phyloP scores from a whole-genome alignment of 164 flowering plant genomes.

The Kalanchoe fedtschenkoi region DNA sequence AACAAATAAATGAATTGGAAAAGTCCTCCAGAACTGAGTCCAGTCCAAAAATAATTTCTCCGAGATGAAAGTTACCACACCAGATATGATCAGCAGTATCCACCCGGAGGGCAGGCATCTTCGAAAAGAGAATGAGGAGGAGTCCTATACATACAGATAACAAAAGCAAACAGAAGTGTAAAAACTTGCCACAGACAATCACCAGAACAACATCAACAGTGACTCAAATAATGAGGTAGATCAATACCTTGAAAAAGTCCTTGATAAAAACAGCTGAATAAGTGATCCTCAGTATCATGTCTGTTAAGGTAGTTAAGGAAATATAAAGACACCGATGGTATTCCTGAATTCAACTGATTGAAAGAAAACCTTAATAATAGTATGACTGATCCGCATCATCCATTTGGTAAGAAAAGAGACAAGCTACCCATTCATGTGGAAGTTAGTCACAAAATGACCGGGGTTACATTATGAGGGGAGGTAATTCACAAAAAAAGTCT shows the following conservation, averaged over 20 bases:
- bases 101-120: conserved; percentile 77
- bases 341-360: not conserved
- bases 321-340: not conserved
- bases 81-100: conserved; percentile 47
- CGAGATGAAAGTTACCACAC: conserved; percentile 45
- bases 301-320: conserved; percentile 45
- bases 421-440: too few species aligned
- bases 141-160: conserved; percentile 30
- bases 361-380: too few species aligned
- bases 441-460: too few species aligned
- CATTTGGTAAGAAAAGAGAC: too few species aligned
- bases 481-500: too few species aligned
- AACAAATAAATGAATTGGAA: conserved; percentile 50
- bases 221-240: not conserved
- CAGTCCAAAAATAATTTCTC: conserved; percentile 57
- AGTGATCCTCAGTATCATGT: conserved; percentile 71
- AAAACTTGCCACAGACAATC: not conserved
- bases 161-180: not conserved
- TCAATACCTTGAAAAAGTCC: conserved; percentile 59
- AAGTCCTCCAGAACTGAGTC: conserved; percentile 60
- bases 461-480: too few species aligned
- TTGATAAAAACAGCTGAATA: conserved; percentile 78
- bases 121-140: conserved; percentile 52
- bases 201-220: not conserved
- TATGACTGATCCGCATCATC: too few species aligned